Conservation (phyloP, 2,329 filamentous ascomycete species). For the Geosmithia flava region DNA sequence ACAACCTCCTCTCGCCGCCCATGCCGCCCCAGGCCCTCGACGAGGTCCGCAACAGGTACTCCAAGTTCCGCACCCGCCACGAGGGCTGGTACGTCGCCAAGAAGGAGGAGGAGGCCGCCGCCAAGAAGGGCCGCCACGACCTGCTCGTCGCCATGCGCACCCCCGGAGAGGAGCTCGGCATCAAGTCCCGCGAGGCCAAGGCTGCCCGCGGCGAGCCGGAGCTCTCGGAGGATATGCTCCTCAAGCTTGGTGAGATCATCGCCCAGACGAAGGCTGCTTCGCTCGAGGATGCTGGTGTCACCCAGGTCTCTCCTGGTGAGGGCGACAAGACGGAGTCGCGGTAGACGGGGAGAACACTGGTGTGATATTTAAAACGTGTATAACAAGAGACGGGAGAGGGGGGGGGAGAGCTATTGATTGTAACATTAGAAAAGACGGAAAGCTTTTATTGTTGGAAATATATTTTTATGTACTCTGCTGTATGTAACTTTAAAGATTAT, state of each 20-base stretch:
- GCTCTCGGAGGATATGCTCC: constrained; percentile 45
- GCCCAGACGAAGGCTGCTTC: constrained; percentile 35
- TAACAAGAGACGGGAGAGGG: background rate
- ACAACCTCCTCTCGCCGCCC: constrained; percentile 64
- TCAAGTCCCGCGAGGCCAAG: constrained; percentile 36
- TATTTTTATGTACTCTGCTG: no score
- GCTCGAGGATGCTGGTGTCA: constrained; percentile 23
- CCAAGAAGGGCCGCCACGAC: constrained; percentile 21
- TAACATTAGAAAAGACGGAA: no score
- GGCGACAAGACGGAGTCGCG: background rate
- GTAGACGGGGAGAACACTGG: background rate
- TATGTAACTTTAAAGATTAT: no score
- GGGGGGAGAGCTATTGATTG: no score
- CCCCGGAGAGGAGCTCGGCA: constrained; percentile 47
- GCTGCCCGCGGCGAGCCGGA: constrained; percentile 40
- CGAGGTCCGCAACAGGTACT: constrained; percentile 76
- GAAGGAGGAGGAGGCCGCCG: constrained; percentile 47
- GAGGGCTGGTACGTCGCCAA: constrained; percentile 58
- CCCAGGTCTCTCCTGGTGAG: constrained; percentile 10
- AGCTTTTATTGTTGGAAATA: no score
- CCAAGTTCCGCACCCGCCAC: constrained; percentile 69
- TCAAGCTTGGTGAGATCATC: constrained; percentile 50
- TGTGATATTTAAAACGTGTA: background rate
- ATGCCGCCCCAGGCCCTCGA: constrained; percentile 71
- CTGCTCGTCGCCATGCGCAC: constrained; percentile 31